These are phyloP conservation scores for Kuraishia cidri DNA, from an alignment of 805 yeast species.

Conservation along the genomic window DNA sequence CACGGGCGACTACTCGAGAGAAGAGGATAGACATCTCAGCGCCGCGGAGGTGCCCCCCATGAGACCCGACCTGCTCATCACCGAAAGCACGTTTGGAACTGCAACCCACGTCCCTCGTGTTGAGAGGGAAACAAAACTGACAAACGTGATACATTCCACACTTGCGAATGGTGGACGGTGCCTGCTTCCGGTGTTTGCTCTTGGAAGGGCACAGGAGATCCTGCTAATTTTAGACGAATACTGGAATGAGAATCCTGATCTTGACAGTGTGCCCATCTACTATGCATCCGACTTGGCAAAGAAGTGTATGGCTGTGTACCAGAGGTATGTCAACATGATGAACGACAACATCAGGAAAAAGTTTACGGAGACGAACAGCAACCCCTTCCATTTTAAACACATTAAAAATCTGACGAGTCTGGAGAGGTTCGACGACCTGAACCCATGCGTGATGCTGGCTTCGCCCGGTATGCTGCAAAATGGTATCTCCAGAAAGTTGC, in stretches of 20 bases:
- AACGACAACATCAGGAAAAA: conserved; percentile 77
- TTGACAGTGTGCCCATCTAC: conserved; percentile 74
- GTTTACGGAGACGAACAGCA: conserved; percentile 69
- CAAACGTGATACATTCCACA: conserved; percentile 77
- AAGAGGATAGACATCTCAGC: conserved; percentile 89
- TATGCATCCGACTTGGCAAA: conserved; percentile 92
- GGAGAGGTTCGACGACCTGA: conserved; percentile 84
- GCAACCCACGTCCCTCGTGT: conserved; percentile 90
- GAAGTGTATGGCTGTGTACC: conserved; percentile 96
- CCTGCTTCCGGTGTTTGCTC: conserved; percentile 87
- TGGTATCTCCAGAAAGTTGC: conserved; percentile 84
- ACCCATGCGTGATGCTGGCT: conserved; percentile 94
- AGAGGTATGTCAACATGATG: conserved; percentile 96
- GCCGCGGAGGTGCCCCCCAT: conserved; percentile 90
- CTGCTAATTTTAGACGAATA: conserved; percentile 87
- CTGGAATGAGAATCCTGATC: conserved; percentile 79
- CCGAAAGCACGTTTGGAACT: conserved; percentile 96
- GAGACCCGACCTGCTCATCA: conserved; percentile 82
- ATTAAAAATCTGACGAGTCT: conserved; percentile 72
- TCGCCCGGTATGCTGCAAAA: conserved; percentile 98
- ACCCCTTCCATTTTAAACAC: conserved; percentile 86
- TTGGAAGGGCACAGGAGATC: conserved; percentile 95
- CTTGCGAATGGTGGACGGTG: conserved; percentile 86
- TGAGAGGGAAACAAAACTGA: conserved; percentile 77
- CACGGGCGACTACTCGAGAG: conserved; percentile 97